A percentile compares a stretch with the other conserved stretches of the same genome.
phyloP scores from a whole-genome alignment of 805 yeast species.

The Barnettozyma sp. region DNA sequence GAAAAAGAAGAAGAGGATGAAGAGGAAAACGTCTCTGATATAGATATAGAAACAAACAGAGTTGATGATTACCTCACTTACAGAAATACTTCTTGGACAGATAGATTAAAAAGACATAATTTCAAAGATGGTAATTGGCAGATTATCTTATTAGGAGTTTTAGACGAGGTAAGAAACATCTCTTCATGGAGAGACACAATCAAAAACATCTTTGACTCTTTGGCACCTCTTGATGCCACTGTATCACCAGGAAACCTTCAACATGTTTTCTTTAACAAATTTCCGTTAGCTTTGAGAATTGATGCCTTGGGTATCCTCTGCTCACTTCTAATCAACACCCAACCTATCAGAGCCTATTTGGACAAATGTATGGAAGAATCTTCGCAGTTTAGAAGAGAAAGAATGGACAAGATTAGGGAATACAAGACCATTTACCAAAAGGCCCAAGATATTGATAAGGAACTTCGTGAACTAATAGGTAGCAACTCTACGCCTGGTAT shows the following conservation, averaged over 20 bases:
- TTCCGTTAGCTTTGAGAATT: conserved; percentile 50
- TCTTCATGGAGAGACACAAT: conserved; percentile 47
- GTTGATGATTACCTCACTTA: conserved; percentile 41
- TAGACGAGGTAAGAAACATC: conserved; percentile 52
- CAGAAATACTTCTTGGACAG: conserved; percentile 68
- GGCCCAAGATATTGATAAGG: conserved; percentile 40
- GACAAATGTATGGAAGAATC: conserved; percentile 65
- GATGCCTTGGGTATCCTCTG: conserved; percentile 55
- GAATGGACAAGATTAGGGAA: conserved; percentile 60
- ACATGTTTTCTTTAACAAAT: conserved; percentile 44
- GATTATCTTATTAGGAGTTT: conserved; percentile 63
- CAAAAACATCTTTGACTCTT: conserved; percentile 39
- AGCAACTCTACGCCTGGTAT: conserved; percentile 7
- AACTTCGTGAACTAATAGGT: conserved; percentile 28
- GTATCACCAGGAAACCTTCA: conserved; percentile 44
- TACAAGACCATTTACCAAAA: conserved; percentile 45
- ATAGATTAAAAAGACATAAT: conserved; percentile 61
- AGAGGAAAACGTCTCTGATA: conserved; percentile 6
- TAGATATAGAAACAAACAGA: conserved; percentile 17
- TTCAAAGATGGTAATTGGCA: conserved; percentile 88
- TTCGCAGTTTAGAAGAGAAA: conserved; percentile 53
- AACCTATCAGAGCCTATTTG: conserved; percentile 51
- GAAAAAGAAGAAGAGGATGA: conserved; percentile 22
- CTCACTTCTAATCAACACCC: conserved; percentile 53
- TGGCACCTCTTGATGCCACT: conserved; percentile 51